These are phyloP conservation scores for Magnusiomyces sp. DNA, from an alignment of 1,139 yeast species.

Conservation along the genomic window DNA sequence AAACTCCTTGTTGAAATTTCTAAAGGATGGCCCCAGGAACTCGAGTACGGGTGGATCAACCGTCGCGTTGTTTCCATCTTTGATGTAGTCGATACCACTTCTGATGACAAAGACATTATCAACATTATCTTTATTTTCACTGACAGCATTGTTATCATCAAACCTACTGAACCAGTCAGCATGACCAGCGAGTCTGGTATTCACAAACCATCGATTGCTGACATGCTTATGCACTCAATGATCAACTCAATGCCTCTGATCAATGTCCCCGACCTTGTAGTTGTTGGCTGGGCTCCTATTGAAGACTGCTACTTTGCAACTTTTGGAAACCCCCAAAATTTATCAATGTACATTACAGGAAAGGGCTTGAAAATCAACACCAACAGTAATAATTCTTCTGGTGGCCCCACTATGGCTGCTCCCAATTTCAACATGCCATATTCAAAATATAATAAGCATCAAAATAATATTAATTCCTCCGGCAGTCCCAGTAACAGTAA, in stretches of 20 bases:
- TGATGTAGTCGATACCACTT: constrained; percentile 44
- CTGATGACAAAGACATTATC: constrained; percentile 22
- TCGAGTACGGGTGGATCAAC: constrained; percentile 82
- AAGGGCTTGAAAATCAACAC: constrained; percentile 5
- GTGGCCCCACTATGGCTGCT: not conserved
- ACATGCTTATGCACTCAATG: constrained; percentile 79
- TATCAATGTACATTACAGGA: constrained; percentile 17
- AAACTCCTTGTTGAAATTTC: constrained; percentile 79
- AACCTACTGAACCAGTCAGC: constrained; percentile 29
- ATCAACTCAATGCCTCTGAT: constrained; percentile 77
- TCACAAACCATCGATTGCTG: constrained; percentile 59
- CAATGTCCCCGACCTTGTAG: constrained; percentile 59
- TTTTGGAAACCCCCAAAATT: constrained; percentile 18
- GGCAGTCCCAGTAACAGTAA: too few species aligned
- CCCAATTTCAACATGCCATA: too few species aligned
- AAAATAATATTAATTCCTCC: too few species aligned
- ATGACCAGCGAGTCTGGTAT: constrained; percentile 30
- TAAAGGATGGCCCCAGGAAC: constrained; percentile 74
- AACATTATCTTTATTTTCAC: constrained; percentile 70
- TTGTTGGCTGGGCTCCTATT: constrained; percentile 61
- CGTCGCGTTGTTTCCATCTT: constrained; percentile 79
- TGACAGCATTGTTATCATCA: constrained; percentile 62
- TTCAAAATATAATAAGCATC: too few species aligned
- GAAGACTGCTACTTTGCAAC: constrained; percentile 36
- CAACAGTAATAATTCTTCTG: too few species aligned